These are phyloP conservation scores for Oryza meridionalis DNA, from an alignment of 176 grass and related monocot genomes.

Conservation along the genomic window DNA sequence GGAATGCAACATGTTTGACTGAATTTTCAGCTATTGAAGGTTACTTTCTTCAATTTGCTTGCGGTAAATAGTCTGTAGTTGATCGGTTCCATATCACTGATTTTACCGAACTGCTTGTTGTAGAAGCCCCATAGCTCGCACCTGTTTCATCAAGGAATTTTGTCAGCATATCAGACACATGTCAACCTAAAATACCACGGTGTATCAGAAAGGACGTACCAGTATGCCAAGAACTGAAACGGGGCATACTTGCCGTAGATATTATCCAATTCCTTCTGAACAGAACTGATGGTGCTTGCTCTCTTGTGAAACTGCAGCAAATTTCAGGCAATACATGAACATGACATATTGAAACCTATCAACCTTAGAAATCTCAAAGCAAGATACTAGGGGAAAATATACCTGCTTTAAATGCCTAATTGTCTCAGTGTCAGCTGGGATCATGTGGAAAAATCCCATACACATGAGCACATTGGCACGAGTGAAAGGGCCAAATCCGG, in stretches of 20 bases:
- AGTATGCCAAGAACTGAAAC: constrained; percentile 90
- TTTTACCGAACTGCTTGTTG: constrained; percentile 68
- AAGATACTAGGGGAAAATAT: background rate
- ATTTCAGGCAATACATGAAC: constrained; percentile 4
- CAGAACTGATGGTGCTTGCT: constrained; percentile 42
- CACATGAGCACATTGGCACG: constrained; percentile 81
- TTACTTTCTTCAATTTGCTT: constrained; percentile 58
- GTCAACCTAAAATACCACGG: background rate
- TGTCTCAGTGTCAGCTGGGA: constrained; percentile 78
- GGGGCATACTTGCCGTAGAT: constrained; percentile 71
- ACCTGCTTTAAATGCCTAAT: constrained; percentile 79
- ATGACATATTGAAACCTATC: background rate
- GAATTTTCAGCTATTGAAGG: constrained; percentile 18
- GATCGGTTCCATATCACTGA: constrained; percentile 57
- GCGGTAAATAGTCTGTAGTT: constrained; percentile 69
- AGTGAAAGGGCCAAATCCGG: constrained; percentile 82
- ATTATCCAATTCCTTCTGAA: constrained; percentile 53
- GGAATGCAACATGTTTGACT: background rate
- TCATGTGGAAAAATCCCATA: constrained; percentile 77
- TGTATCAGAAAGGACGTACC: constrained; percentile 48
- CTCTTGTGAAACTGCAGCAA: constrained; percentile 66
- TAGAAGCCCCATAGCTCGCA: constrained; percentile 80
- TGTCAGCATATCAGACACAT: background rate
- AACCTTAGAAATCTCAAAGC: constrained; percentile 8
- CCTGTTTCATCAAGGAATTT: constrained; percentile 40